These are phyloP conservation scores for Saksenaea oblongispora DNA, from an alignment of 371 early-diverging fungal species.

Conservation along the genomic window DNA sequence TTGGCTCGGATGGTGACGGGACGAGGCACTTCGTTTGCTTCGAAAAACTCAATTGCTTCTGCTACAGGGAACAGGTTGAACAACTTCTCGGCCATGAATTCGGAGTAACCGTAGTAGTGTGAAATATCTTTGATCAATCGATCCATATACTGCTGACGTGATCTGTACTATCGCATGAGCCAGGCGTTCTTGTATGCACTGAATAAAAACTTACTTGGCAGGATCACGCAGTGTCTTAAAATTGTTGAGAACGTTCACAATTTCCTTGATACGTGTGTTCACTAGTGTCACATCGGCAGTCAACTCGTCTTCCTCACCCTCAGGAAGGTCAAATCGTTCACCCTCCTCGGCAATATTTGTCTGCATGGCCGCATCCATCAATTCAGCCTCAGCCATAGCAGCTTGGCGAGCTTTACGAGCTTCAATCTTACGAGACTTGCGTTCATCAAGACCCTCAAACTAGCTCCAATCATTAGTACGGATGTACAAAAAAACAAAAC, in stretches of 20 bases:
- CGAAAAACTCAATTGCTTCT: constrained; percentile 97
- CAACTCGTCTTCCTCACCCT: constrained; percentile 68
- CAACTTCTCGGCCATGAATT: constrained; percentile 91
- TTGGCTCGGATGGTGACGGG: constrained; percentile 98
- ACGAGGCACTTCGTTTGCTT: constrained; percentile 97
- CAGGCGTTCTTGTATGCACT: neutral
- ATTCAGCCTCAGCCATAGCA: constrained; percentile 65
- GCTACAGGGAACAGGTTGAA: constrained; percentile 88
- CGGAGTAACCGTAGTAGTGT: constrained; percentile 94
- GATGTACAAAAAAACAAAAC: neutral
- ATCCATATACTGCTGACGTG: constrained; percentile 83
- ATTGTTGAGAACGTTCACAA: constrained; percentile 84
- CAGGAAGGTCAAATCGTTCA: constrained; percentile 76
- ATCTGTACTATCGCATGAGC: constrained; percentile 28
- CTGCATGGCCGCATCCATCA: constrained; percentile 76
- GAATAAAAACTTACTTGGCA: constrained; percentile 39
- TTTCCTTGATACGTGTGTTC: constrained; percentile 87
- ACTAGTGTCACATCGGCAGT: constrained; percentile 65
- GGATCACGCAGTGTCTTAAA: constrained; percentile 84
- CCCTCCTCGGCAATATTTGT: constrained; percentile 69
- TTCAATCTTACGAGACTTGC: constrained; percentile 71
- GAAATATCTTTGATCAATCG: constrained; percentile 88
- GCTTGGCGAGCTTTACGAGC: constrained; percentile 57
- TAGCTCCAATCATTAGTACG: constrained; percentile 5
- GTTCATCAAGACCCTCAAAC: constrained; percentile 64